These are phyloP conservation scores for Fusarium dlaminii DNA, from an alignment of 2,329 filamentous ascomycete genomes.

Conservation along the genomic window DNA sequence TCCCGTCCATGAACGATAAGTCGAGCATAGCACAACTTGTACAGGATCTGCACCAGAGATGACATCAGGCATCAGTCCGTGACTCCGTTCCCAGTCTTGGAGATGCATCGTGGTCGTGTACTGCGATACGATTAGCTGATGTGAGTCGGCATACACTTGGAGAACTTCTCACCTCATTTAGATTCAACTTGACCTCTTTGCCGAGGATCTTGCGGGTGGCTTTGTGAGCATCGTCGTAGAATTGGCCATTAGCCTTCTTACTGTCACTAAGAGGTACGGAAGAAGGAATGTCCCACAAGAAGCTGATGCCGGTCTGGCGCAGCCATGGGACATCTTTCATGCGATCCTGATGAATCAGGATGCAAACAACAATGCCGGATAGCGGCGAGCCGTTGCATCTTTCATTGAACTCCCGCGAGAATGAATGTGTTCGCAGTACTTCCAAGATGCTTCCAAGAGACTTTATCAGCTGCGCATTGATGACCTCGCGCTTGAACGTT, in stretches of 20 bases:
- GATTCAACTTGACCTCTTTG: background rate
- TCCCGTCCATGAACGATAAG: background rate
- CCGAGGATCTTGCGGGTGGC: background rate
- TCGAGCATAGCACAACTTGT: background rate
- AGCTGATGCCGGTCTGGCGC: background rate
- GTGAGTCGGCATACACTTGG: rapidly evolving
- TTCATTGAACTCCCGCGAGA: background rate
- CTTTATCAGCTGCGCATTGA: background rate
- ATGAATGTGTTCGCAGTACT: background rate
- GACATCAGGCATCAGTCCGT: background rate
- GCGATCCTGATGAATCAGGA: background rate
- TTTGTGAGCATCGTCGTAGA: background rate
- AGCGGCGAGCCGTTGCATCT: background rate
- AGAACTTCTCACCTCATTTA: background rate
- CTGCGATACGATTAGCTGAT: background rate
- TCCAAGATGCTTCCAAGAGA: background rate
- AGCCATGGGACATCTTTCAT: background rate
- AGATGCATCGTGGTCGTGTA: background rate
- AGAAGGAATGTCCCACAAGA: background rate
- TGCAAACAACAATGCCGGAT: background rate
- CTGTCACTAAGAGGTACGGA: background rate
- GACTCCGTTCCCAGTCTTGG: background rate
- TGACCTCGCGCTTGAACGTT: background rate
- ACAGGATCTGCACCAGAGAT: background rate
- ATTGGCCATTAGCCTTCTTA: background rate